phyloP scores from a whole-genome alignment of 805 yeast genomes.

The Nakazawaea siamensis region DNA sequence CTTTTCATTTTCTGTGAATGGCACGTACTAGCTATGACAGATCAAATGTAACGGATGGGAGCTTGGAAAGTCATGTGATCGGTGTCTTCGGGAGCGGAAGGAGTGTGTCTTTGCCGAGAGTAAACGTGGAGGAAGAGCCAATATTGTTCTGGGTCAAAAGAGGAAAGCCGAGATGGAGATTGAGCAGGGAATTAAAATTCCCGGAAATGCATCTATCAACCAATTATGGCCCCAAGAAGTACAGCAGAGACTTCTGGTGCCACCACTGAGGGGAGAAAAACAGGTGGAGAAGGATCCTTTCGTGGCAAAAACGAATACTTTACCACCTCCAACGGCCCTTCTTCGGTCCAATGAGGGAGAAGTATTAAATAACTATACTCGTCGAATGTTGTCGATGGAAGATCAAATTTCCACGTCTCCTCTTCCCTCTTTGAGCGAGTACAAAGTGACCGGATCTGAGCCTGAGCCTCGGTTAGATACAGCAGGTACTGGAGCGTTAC shows the following conservation, averaged over 20 bases:
- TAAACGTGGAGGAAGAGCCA: constrained; percentile 12
- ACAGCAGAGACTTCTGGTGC: constrained; percentile 2
- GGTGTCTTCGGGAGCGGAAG: constrained; percentile 76
- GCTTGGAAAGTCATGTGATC: constrained; percentile 70
- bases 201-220: constrained; percentile 6
- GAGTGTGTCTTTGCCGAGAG: constrained; percentile 61
- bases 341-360: constrained; percentile 4
- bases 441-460: too few relatives aligned
- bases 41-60: constrained; percentile 81
- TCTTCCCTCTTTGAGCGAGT: too few relatives aligned
- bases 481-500: constrained; percentile 42
- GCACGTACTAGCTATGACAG: too few relatives aligned
- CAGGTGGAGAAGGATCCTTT: neutral
- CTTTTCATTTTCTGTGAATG: too few relatives aligned
- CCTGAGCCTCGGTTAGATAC: neutral
- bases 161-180: constrained; percentile 10
- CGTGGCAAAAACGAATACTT: neutral
- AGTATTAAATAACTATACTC: constrained; percentile 6
- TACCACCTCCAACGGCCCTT: constrained; percentile 8
- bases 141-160: constrained; percentile 12
- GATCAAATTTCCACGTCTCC: neutral
- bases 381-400: constrained; percentile 8
- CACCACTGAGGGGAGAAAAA: neutral
- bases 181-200: constrained; percentile 3
- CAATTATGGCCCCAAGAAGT: constrained; percentile 10